Base-by-base conservation (phyloP, 306 rosid genomes). In the Potentilla sterilis region DNA sequence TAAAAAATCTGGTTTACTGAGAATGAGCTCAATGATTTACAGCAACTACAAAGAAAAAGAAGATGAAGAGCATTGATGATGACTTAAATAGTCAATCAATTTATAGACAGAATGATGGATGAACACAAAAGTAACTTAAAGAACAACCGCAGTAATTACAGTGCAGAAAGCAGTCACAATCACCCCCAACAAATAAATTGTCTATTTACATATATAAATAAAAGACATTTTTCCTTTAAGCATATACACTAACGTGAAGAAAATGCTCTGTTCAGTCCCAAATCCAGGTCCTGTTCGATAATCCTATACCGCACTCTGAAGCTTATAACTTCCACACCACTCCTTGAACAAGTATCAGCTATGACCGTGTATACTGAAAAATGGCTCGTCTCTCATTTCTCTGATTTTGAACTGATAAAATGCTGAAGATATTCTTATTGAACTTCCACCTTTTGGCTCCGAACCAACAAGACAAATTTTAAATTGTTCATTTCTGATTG, bases 291-390 rank as follows among this genome's bases (percentile, higher is more conserved):
- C 32, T 47, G 37, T 73, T 67, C 55, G 75, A 52, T n/a, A 62
- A 71, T 72, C 71, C 80, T 66, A 14, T 57, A 73, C 74, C 22
- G 59, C 85, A 74, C 52, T 40, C 84, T 66, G 63, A 77, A 70
- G 58, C 72, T 64, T 57, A 67, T 64, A 32, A 79, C 81, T 69
- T 76, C 40, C 88, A 86, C 86, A 74, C 82, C 78, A 83, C 82
- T 78, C 82, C 76, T 77, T 81, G 81, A 64, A 76, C 84, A 83
- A 46, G 59, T 40, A 47, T 69, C 51, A 73, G 67, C 74, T 43
- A 71, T 54, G 55, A 69, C 63, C 13, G 32, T 51, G 48, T 76
- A 54, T 35, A 69, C 46, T 52, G 76, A 70, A 68, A 78, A 65
- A 77, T 73, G 65, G 74, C 59, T 83, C 51, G 71, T 76, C 75